phyloP scores from a whole-genome alignment of 805 yeast species.

The Candida easanensis region DNA sequence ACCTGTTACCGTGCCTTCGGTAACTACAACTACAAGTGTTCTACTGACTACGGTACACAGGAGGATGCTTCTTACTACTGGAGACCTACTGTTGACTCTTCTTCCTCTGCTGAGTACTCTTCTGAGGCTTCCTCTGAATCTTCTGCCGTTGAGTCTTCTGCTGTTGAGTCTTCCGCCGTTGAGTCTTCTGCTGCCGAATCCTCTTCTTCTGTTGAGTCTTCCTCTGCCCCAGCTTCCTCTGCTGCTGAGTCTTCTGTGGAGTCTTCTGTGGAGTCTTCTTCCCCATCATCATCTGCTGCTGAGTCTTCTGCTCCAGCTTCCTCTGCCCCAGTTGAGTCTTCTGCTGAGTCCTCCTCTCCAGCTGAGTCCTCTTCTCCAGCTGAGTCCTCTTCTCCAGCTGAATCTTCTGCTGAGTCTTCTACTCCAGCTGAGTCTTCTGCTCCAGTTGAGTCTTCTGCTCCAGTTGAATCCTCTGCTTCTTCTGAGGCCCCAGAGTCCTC shows the following conservation, averaged over 20 bases:
- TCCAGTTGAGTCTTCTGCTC: conserved; percentile 1
- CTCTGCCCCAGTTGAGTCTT: not conserved
- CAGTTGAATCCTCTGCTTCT: not conserved
- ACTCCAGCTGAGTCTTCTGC: not conserved
- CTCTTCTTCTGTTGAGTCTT: not conserved
- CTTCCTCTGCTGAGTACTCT: conserved; percentile 1
- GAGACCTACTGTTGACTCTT: conserved; percentile 5
- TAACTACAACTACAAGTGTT: conserved; percentile 6
- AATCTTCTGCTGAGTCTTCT: conserved; percentile 1
- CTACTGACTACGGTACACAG: conserved; percentile 1
- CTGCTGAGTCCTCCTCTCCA: not conserved
- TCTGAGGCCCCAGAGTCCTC: not conserved
- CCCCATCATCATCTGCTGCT: not conserved
- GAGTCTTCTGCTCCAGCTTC: not conserved
- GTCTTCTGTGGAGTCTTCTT: not conserved
- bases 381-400: not conserved
- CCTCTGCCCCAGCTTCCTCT: not conserved
- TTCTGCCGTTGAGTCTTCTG: conserved; percentile 3
- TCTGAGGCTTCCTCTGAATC: not conserved
- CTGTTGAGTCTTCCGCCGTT: not conserved
- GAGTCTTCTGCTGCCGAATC: conserved; percentile 1
- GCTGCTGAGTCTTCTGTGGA: not conserved
- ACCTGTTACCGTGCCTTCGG: conserved; percentile 1
- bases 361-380: not conserved
- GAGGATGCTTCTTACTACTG: not conserved